Conservation (phyloP, 768 basidiomycete genomes). For the Antrodiella citrinella region DNA sequence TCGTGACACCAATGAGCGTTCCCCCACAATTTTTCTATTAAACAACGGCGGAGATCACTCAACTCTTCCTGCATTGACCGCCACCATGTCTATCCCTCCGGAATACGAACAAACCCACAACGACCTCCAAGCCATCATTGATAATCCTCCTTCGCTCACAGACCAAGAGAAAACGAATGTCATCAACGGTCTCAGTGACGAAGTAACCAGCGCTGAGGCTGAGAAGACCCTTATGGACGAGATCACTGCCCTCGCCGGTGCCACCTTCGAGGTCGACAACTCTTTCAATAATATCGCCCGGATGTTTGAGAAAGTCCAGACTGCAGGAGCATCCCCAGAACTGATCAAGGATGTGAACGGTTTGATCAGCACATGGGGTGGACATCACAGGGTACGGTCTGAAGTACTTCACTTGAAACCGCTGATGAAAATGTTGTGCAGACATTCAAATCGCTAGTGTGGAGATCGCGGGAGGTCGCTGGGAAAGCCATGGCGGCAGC, state of each 20-base stretch:
- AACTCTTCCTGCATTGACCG: too few relatives aligned
- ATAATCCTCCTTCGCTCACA: neutral
- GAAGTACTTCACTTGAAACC: too few relatives aligned
- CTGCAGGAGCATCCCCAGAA: neutral
- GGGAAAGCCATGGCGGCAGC: neutral
- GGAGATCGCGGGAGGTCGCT: neutral
- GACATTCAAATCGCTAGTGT: neutral
- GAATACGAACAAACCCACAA: neutral
- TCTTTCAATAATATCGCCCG: neutral
- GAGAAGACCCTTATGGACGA: neutral
- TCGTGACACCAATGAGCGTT: too few relatives aligned
- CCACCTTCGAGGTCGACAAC: neutral
- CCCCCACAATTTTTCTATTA: too few relatives aligned
- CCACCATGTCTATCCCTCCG: neutral
- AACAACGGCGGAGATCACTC: too few relatives aligned
- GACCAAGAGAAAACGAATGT: neutral
- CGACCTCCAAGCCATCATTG: neutral
- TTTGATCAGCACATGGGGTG: neutral
- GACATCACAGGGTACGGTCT: neutral
- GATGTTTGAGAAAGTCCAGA: neutral
- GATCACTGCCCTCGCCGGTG: neutral
- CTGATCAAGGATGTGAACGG: neutral
- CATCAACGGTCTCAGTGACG: neutral
- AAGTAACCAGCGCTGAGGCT: neutral
- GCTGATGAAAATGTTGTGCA: too few relatives aligned